Evolutionary conservation across 305 asterid species (phyloP), one percentile per base, ranked within the genome.

Genomic region (Stenogyne calaminthoides): DNA sequence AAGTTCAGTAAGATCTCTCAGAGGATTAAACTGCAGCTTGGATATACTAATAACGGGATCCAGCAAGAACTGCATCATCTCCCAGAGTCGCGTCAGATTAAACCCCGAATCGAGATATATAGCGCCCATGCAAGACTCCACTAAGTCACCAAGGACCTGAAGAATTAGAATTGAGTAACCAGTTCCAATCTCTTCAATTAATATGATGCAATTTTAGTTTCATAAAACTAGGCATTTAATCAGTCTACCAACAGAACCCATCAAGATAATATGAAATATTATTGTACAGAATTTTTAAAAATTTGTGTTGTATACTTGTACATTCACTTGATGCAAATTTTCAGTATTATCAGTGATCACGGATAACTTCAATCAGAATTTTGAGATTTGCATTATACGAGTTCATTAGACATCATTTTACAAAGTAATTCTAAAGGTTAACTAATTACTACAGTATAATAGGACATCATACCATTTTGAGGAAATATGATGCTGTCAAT

Each of bases 71-170:
- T 89, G 83, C 83, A 89, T 83, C 66, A 79, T 82, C 76, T 83
- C 74, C 99, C 98, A 92, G 67, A 86, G 90, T 65, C 32, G 78
- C 64, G 79, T 73, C 83, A 95, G 85, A 82, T 95, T 82, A 65
- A 92, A 88, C 61, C 98, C 93, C 0, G 95, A 67, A 84, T 95
- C 98, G 37, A 95, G 96, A 73, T 79, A 88, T 67, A 92, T 68
- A 55, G 97, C 98, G 56, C 99, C 99, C 68, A 87, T 79, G 81
- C 91, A 87, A 76, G 99, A 95, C 84, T 92, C 98, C 84, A 92
- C 95, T 82, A 95, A 67, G 82, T 95, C 99, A 69, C 99, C 99
- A 47, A 92, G 96, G 64, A 83, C 97, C 99, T 95, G 88, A 72
- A 86, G 71, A 71, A 79, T 77, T 64, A 75, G 75, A 72, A 49